These are phyloP conservation scores for Pisolithus orientalis DNA, from an alignment of 768 basidiomycete genomes.

Conservation along the genomic window DNA sequence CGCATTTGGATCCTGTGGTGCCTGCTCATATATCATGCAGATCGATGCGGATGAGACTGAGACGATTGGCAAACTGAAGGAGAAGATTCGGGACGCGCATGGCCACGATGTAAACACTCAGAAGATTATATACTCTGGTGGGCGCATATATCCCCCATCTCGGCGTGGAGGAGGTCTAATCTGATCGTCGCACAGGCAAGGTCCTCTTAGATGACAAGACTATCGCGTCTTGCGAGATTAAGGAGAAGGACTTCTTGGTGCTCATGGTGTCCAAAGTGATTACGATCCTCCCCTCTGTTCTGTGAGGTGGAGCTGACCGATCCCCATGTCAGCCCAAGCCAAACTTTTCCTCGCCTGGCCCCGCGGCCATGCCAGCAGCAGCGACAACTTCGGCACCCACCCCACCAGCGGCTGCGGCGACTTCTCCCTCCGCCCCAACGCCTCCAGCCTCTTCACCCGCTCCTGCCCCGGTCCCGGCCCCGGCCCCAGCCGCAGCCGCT, in stretches of 20 bases:
- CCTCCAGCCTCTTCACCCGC: constrained; percentile 31
- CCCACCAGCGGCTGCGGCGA: constrained; percentile 26
- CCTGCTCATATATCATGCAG: constrained; percentile 27
- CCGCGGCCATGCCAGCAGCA: constrained; percentile 26
- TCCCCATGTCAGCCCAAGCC: constrained; percentile 23
- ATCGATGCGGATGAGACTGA: constrained; percentile 73
- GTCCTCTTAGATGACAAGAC: constrained; percentile 85
- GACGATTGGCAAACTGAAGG: constrained; percentile 74
- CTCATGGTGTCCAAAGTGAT: constrained; percentile 94
- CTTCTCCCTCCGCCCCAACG: constrained; percentile 30
- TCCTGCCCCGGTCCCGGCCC: constrained; percentile 27
- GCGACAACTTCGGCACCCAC: constrained; percentile 3
- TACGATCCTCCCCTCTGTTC: constrained; percentile 29
- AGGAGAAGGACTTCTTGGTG: constrained; percentile 99
- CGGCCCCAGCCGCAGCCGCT: constrained; percentile 26
- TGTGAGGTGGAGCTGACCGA: constrained; percentile 16
- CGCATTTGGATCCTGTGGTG: not conserved
- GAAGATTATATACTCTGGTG: constrained; percentile 95
- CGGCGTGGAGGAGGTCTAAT: constrained; percentile 4
- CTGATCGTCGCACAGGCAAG: constrained; percentile 55
- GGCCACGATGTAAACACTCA: constrained; percentile 69
- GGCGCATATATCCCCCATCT: constrained; percentile 12
- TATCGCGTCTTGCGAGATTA: constrained; percentile 82
- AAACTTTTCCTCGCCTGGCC: constrained; percentile 16
- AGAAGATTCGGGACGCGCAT: constrained; percentile 73